Percentiles rank a stretch among this genome's conserved stretches.
Conservation (phyloP, 345 rosid genomes). For the Lumnitzera littorea region DNA sequence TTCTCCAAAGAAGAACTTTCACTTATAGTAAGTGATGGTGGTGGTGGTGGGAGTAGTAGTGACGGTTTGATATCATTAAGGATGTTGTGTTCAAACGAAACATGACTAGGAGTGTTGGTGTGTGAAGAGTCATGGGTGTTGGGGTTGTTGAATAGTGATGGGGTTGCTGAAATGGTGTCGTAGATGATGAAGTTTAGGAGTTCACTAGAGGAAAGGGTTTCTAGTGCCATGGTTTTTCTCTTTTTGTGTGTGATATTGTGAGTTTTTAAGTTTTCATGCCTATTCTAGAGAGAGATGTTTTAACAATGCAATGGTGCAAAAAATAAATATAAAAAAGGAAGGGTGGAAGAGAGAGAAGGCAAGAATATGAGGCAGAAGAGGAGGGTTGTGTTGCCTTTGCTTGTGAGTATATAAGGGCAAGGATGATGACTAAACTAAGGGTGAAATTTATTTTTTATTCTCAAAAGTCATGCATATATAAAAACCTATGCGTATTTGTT, state of each 20-base stretch:
- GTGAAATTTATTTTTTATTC: too few species aligned
- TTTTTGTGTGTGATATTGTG: too few species aligned
- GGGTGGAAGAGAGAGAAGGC: background rate
- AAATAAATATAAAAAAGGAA: background rate
- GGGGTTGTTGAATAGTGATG: conserved; percentile 35
- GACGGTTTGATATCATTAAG: background rate
- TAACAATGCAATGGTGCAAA: too few species aligned
- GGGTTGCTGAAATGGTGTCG: conserved; percentile 57
- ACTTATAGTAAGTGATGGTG: background rate
- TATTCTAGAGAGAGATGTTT: too few species aligned
- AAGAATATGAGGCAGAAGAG: too few species aligned
- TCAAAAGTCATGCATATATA: too few species aligned
- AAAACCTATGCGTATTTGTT: too few species aligned
- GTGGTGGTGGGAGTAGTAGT: background rate
- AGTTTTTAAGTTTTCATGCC: too few species aligned
- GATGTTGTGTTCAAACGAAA: too few species aligned
- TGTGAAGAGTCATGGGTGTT: conserved; percentile 19
- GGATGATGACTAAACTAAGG: background rate
- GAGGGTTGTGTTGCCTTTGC: too few species aligned
- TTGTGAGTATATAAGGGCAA: background rate
- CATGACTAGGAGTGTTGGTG: background rate
- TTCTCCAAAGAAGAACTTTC: too few species aligned
- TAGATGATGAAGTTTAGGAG: conserved; percentile 52
- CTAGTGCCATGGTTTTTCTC: conserved; percentile 34
- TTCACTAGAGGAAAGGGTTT: conserved; percentile 63